Conservation (phyloP, 2,329 filamentous ascomycete genomes). For the Botryotinia narcissicola region DNA sequence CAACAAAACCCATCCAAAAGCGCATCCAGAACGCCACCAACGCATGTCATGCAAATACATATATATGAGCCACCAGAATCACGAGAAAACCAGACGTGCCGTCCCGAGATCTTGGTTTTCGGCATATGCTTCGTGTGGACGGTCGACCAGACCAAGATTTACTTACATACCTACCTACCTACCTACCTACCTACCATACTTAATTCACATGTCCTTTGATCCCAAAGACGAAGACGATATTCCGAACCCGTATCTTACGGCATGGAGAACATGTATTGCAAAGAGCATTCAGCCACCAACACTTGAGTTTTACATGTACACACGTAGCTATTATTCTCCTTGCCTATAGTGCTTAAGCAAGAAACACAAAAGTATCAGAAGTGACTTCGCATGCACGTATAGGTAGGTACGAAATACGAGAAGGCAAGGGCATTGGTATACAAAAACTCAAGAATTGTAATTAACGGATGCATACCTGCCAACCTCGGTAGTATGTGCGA, state of each 20-base stretch:
- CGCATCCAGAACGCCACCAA: conserved; percentile 7
- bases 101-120: conserved; percentile 21
- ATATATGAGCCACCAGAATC: background rate
- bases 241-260: conserved; percentile 6
- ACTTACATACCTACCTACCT: background rate
- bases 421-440: background rate
- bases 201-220: background rate
- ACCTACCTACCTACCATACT: background rate
- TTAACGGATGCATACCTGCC: background rate
- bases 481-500: background rate
- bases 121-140: conserved; percentile 11
- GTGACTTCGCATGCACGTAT: background rate
- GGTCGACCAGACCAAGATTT: background rate
- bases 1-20: background rate
- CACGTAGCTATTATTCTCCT: background rate
- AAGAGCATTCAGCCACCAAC: background rate
- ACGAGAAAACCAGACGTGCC: conserved; percentile 4
- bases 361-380: background rate
- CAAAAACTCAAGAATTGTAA: background rate
- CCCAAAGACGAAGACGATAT: background rate
- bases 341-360: background rate
- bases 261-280: background rate
- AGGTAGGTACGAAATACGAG: background rate
- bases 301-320: background rate
- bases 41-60: conserved; percentile 10